Conservation (phyloP, 1,139 yeast species). For the Debaryomyces singareniensis region DNA sequence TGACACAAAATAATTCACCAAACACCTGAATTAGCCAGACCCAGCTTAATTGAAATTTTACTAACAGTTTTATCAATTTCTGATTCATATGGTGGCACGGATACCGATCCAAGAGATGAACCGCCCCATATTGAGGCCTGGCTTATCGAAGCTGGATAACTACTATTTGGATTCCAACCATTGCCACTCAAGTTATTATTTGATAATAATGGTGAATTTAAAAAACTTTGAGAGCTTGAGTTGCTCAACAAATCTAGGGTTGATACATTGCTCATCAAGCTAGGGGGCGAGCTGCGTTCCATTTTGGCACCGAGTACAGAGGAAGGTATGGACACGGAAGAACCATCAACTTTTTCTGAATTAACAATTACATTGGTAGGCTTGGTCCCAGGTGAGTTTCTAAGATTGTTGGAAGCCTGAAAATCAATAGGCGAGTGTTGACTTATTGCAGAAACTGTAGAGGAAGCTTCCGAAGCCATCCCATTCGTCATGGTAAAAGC, state of each 20-base stretch:
- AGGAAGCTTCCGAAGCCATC: neutral
- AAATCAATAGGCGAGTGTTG: neutral
- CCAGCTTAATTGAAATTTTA: too few species aligned
- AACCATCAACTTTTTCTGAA: neutral
- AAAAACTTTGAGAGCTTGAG: constrained; percentile 1
- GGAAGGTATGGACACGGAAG: neutral
- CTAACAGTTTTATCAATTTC: neutral
- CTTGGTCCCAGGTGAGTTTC: neutral
- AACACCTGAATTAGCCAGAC: too few species aligned
- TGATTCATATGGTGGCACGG: neutral
- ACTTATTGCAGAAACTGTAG: neutral
- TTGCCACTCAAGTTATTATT: neutral
- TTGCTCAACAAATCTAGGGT: neutral
- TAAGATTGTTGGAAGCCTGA: neutral
- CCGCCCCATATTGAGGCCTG: neutral
- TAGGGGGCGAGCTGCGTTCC: neutral
- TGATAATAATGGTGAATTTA: neutral
- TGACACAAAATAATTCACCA: too few species aligned
- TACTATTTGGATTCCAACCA: neutral
- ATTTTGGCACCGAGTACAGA: neutral
- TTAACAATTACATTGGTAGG: neutral
- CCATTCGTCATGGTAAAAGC: neutral
- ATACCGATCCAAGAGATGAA: neutral
- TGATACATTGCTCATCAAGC: neutral
- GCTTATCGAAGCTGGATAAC: neutral